These are phyloP conservation scores for Beauveria rudraprayagi DNA, from an alignment of 2,329 filamentous ascomycete genomes.

Conservation along the genomic window DNA sequence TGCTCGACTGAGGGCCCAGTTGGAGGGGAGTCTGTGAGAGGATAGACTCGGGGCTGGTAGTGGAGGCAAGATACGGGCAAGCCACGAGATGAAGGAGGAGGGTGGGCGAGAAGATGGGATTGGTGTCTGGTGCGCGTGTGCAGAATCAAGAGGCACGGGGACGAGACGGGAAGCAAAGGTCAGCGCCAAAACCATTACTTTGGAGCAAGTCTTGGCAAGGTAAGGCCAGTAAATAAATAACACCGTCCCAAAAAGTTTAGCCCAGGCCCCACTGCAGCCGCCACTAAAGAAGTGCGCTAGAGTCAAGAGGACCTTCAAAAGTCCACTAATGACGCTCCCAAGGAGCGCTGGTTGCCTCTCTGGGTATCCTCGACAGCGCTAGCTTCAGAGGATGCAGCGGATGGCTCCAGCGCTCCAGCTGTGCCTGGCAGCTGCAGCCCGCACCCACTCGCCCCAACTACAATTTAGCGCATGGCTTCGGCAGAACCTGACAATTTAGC, in stretches of 20 bases:
- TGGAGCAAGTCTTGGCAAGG: neutral
- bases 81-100: neutral
- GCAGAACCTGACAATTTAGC: neutral
- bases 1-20: too few species aligned
- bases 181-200: neutral
- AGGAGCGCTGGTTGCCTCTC: constrained; percentile 4
- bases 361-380: neutral
- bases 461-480: neutral
- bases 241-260: neutral
- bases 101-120: neutral
- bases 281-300: neutral
- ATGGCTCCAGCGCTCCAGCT: neutral
- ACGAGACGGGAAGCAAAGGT: neutral
- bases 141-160: neutral
- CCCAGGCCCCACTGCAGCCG: neutral
- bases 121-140: neutral
- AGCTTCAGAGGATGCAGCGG: neutral
- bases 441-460: neutral
- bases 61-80: neutral
- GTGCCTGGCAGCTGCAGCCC: neutral
- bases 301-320: neutral
- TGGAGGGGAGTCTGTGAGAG: neutral
- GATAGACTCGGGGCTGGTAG: neutral
- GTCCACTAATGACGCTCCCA: neutral
- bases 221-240: neutral